Percentiles rank a stretch among this genome's conserved stretches.
Conservation (phyloP, 495 filamentous ascomycete species). For the Daldinia childiae region DNA sequence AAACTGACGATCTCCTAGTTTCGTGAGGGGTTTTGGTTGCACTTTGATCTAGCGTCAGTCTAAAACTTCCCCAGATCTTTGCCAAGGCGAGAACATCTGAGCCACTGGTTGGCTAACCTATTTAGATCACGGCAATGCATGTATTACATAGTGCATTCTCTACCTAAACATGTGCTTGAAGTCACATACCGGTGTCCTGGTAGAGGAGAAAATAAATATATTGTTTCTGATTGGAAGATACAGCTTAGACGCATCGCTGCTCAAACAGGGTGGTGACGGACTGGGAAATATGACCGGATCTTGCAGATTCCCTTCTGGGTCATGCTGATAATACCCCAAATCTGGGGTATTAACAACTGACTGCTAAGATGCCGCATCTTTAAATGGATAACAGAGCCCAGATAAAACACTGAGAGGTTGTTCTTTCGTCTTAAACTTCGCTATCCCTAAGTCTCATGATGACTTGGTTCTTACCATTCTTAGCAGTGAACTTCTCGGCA, state of each 20-base stretch:
- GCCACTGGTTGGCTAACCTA: not conserved
- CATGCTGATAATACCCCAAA: constrained; percentile 15
- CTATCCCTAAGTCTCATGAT: constrained; percentile 10
- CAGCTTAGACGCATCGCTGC: not conserved
- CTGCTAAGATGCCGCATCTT: not conserved
- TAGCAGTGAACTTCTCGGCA: constrained; percentile 12
- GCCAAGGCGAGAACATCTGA: constrained; percentile 30
- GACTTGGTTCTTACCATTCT: constrained; percentile 20
- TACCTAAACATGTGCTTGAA: constrained; percentile 8
- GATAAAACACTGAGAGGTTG: not conserved
- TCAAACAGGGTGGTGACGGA: constrained; percentile 1
- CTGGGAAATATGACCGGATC: constrained; percentile 11
- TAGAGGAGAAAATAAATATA: constrained; percentile 10
- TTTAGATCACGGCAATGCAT: constrained; percentile 8
- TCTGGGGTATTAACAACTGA: not conserved
- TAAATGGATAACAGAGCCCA: constrained; percentile 10
- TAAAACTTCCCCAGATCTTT: constrained; percentile 16
- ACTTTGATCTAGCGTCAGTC: constrained; percentile 1
- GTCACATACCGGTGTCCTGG: constrained; percentile 16
- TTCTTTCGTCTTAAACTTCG: constrained; percentile 1
- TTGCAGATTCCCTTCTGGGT: not conserved
- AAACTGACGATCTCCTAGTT: not conserved
- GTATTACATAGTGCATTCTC: not conserved
- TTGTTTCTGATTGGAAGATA: constrained; percentile 11
- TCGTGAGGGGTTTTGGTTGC: constrained; percentile 9